phyloP scores from a whole-genome alignment of 768 basidiomycete species.

The Hortiboletus campestris region DNA sequence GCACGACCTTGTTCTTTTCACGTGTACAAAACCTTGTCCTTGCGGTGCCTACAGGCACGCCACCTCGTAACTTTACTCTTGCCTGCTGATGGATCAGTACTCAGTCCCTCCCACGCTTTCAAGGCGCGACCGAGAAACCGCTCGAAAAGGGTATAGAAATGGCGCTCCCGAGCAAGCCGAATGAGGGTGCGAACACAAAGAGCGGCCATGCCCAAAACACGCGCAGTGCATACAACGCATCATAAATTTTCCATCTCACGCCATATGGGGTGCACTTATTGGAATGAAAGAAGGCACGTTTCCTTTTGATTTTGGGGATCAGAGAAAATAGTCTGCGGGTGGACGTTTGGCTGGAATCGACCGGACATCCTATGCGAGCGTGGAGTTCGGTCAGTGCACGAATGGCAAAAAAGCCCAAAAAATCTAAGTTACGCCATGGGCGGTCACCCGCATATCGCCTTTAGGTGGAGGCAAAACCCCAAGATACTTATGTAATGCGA shows the following conservation, averaged over 20 bases:
- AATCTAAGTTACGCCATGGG: constrained; percentile 2
- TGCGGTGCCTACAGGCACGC: constrained; percentile 30
- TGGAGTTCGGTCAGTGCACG: background rate
- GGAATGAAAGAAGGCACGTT: constrained; percentile 15
- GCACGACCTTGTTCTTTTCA: constrained; percentile 9
- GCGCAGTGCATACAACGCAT: constrained; percentile 15
- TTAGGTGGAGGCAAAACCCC: constrained; percentile 13
- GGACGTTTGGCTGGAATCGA: constrained; percentile 83
- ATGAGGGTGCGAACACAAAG: constrained; percentile 19
- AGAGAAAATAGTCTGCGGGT: constrained; percentile 86
- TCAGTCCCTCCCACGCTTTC: constrained; percentile 19
- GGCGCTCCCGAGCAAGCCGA: constrained; percentile 22
- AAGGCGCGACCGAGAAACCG: constrained; percentile 8
- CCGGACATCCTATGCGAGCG: constrained; percentile 60
- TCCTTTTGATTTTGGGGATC: constrained; percentile 13
- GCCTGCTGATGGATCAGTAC: constrained; percentile 18
- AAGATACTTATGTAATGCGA: constrained; percentile 14
- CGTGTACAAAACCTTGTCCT: constrained; percentile 28
- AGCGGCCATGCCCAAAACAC: constrained; percentile 31
- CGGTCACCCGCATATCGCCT: constrained; percentile 26
- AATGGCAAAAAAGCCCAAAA: background rate
- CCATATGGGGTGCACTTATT: constrained; percentile 12
- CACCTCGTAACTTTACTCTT: constrained; percentile 13
- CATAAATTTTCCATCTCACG: constrained; percentile 17
- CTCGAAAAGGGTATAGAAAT: constrained; percentile 6